Base-by-base conservation (phyloP, 2,329 filamentous ascomycete species). In the Talaromyces rugulosus region DNA sequence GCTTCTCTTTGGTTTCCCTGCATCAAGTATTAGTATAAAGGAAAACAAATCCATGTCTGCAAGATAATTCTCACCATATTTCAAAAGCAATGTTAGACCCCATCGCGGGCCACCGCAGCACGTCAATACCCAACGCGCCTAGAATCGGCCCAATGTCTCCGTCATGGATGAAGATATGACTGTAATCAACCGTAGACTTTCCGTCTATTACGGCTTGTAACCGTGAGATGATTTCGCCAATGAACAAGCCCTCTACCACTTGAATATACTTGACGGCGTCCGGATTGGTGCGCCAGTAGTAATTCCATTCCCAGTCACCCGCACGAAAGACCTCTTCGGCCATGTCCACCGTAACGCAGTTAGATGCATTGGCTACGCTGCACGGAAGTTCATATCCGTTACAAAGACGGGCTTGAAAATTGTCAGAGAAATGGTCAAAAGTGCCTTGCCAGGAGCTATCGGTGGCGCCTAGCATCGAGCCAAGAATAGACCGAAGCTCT, bases 221-320 rank as follows among this genome's bases (percentile, higher is more conserved):
- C 30, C 66, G 68, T 11, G 66, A 59, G n/a, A 77, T 57, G 1
- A 77, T 70, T 60, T 77, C 75, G 0, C 72, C 70, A 42, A 77
- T 75, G 31, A 77, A 77, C 11, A 76, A 60, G 8, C 75, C 75
- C 59, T 77, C 71, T 1, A 74, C 70, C 1, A 72, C 62, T 59
- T 74, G 73, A 40, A 77, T 77, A 50, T 77, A 77, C 53, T 68
- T 67, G n/a, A 65, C 67, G 3, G 67, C 74, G 47, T 76, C 68
- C 0, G 69, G 66, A 47, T 73, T 77, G 3, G 65, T 64, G 7
- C 75, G 71, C 74, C 73, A 77, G 65, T 73, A 76, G 65, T 77
- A 77, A 54, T 77, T 77, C 72, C 74, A 77, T 58, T 76, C 74
- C 75, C 75, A 77, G 55, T 77, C 75, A 5, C 75, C 75, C 1